These are phyloP conservation scores for Flagelloscypha sp. DNA, from an alignment of 768 basidiomycete genomes.

Conservation along the genomic window DNA sequence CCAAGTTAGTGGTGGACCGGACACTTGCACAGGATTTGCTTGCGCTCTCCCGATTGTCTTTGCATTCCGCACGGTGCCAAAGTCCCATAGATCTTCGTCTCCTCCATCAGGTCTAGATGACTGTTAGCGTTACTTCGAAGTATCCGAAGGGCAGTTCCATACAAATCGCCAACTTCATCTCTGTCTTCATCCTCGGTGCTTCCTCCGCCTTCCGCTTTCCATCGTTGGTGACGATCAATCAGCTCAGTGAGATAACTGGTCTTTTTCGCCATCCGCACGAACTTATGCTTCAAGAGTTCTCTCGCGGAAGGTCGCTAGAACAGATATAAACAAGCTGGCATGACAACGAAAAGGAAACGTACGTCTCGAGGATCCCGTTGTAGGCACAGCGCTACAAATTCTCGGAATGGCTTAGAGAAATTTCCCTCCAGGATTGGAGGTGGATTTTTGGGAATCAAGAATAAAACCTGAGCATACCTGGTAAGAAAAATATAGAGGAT, in stretches of 20 bases:
- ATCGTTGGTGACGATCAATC: conserved; percentile 89
- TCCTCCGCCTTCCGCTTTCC: conserved; percentile 85
- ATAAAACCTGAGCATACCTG: conserved; percentile 60
- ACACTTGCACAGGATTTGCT: conserved; percentile 43
- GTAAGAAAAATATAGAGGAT: conserved; percentile 1
- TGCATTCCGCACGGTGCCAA: conserved; percentile 87
- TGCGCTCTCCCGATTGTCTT: conserved; percentile 62
- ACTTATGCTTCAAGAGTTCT: conserved; percentile 94
- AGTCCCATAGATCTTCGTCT: conserved; percentile 90
- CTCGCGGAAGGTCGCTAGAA: conserved; percentile 85
- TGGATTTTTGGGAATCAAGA: conserved; percentile 96
- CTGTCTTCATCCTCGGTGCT: conserved; percentile 64
- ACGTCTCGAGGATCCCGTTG: conserved; percentile 93
- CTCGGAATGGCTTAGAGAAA: conserved; percentile 89
- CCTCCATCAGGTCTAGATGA: conserved; percentile 46
- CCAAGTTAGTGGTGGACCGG: conserved; percentile 72
- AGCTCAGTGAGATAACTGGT: conserved; percentile 90
- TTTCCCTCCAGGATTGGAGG: conserved; percentile 85
- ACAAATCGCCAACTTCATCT: conserved; percentile 57
- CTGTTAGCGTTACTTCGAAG: background rate
- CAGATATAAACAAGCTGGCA: conserved; percentile 13
- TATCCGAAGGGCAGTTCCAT: conserved; percentile 21
- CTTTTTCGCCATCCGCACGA: conserved; percentile 91
- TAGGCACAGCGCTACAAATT: conserved; percentile 89
- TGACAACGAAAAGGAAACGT: conserved; percentile 19